Conservation (phyloP, 2,329 filamentous ascomycete species). For the Neoscytalidium dimidiatum region DNA sequence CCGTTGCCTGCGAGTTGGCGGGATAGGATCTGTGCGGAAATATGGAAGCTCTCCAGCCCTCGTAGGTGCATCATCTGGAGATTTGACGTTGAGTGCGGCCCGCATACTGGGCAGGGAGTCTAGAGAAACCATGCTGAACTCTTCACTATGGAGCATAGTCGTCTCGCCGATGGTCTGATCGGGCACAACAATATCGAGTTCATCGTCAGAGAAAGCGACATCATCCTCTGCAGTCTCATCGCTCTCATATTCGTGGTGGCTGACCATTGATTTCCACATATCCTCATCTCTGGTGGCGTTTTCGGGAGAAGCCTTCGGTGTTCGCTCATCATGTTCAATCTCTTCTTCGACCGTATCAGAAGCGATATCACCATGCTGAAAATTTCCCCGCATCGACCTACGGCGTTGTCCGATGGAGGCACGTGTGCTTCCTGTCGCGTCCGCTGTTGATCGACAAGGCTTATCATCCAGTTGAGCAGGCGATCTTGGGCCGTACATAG, state of each 20-base stretch:
- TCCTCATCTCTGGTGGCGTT: neutral
- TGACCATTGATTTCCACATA: conserved; percentile 19
- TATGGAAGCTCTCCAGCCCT: neutral
- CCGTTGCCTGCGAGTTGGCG: neutral
- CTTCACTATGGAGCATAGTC: conserved; percentile 50
- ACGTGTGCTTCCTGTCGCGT: neutral
- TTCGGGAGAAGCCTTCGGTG: neutral
- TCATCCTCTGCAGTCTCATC: conserved; percentile 11
- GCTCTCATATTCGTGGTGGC: conserved; percentile 7
- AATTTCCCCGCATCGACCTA: neutral
- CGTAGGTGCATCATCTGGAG: neutral
- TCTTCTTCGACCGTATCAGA: neutral
- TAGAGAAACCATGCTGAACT: conserved; percentile 54
- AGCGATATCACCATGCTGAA: neutral
- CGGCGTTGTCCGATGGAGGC: neutral
- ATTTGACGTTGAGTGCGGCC: conserved; percentile 25
- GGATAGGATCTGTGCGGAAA: conserved; percentile 12
- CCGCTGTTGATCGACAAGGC: neutral
- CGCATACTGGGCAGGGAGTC: conserved; percentile 45
- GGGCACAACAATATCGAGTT: conserved; percentile 11
- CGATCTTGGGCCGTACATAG: conserved; percentile 15
- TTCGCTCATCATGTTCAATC: neutral
- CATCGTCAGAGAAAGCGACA: conserved; percentile 3
- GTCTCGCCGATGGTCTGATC: conserved; percentile 39
- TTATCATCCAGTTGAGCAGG: neutral